These are phyloP conservation scores for Cadophora sp. DNA, from an alignment of 2,329 filamentous ascomycete species.

Conservation along the genomic window DNA sequence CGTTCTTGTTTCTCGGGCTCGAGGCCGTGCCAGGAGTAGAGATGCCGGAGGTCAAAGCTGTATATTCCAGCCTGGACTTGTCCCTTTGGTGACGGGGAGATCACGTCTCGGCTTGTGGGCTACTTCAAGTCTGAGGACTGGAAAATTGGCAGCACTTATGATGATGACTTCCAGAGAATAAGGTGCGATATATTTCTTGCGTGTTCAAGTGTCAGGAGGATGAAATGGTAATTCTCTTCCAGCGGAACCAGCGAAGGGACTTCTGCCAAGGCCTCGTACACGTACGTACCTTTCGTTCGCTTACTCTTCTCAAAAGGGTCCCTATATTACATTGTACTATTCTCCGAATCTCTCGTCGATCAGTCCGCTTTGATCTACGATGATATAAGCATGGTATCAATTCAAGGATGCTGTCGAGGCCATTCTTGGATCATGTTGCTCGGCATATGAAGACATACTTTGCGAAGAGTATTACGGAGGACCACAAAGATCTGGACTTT, in stretches of 20 bases:
- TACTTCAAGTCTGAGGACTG: constrained; percentile 3
- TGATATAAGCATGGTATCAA: too few species aligned
- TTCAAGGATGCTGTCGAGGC: too few species aligned
- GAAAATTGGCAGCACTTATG: neutral
- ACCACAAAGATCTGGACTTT: too few species aligned
- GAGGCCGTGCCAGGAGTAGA: neutral
- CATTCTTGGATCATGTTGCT: too few species aligned
- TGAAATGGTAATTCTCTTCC: neutral
- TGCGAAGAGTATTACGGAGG: too few species aligned
- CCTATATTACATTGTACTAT: constrained; percentile 15
- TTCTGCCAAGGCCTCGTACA: neutral
- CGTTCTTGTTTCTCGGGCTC: neutral
- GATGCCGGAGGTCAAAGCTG: neutral
- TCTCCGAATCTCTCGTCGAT: neutral
- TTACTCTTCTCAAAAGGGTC: neutral
- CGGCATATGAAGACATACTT: too few species aligned
- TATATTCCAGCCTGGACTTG: neutral
- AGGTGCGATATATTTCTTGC: neutral
- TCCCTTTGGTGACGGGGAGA: neutral
- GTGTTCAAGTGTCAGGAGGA: neutral
- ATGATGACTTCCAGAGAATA: neutral
- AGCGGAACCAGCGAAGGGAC: neutral
- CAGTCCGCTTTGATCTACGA: neutral
- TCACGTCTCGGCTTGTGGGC: neutral
- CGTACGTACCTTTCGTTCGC: constrained; percentile 16